Conservation (phyloP, 768 basidiomycete genomes). For the Pilatotrama ljubarskyi region DNA sequence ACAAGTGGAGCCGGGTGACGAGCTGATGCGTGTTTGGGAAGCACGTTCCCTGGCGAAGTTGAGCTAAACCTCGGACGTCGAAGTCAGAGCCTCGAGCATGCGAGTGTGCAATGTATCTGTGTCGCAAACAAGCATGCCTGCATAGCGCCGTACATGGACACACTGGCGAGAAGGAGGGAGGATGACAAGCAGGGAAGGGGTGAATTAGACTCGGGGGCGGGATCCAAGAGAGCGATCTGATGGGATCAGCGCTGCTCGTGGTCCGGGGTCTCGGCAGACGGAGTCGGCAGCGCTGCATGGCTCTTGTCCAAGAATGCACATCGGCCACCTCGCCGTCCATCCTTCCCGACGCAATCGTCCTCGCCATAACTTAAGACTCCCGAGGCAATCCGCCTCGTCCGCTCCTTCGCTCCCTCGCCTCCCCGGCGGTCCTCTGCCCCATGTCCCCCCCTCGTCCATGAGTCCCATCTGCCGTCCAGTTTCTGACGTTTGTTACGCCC, state of each 20-base stretch:
- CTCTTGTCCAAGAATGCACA: constrained; percentile 4
- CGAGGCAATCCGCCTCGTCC: background rate
- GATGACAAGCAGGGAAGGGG: no score
- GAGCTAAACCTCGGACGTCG: no score
- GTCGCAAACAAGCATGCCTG: no score
- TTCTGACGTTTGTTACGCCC: background rate
- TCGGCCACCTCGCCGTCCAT: background rate
- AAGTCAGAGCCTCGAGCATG: no score
- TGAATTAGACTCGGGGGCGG: no score
- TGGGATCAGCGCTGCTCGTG: background rate
- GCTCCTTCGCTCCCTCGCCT: background rate
- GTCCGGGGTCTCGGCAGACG: background rate
- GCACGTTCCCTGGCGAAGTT: background rate
- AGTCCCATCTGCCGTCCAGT: background rate
- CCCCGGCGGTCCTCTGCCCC: background rate
- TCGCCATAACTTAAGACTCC: constrained; percentile 3
- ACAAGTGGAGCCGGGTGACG: constrained; percentile 1
- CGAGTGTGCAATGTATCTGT: no score
- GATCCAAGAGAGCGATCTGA: background rate
- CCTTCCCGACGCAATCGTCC: background rate
- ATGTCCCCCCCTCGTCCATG: constrained; percentile 9
- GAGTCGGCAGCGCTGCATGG: background rate
- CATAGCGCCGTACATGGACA: no score
- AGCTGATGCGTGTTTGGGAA: background rate
- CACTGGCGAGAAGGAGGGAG: no score